Evolutionary conservation across 805 yeast genomes (phyloP).

Genomic region (Saccharomycopsis sp.): DNA sequence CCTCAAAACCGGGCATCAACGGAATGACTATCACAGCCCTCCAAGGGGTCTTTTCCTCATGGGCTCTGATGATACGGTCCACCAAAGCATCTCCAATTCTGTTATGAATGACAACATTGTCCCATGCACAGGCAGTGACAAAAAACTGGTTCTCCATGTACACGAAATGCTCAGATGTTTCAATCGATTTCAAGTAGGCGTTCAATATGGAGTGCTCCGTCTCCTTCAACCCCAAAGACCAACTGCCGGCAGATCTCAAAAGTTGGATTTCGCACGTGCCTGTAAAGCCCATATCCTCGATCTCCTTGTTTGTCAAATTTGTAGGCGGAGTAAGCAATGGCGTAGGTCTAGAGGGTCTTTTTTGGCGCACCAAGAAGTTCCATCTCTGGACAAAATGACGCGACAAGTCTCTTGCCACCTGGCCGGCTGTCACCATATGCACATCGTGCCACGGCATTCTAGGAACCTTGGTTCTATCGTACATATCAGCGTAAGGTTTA

Average conservation of each 20-base stretch:
- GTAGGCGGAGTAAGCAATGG: slow-evolving; percentile 91
- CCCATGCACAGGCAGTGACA: slow-evolving; percentile 79
- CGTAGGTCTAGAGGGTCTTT: slow-evolving; percentile 89
- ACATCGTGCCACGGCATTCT: slow-evolving; percentile 99
- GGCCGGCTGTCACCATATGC: slow-evolving; percentile 92
- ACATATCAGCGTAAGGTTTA: slow-evolving; percentile 86
- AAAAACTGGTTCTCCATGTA: slow-evolving; percentile 96
- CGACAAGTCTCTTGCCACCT: slow-evolving; percentile 85
- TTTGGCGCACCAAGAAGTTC: slow-evolving; percentile 89
- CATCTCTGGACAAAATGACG: slow-evolving; percentile 96
- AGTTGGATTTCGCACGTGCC: slow-evolving; percentile 93
- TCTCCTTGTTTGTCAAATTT: slow-evolving; percentile 70
- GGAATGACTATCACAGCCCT: slow-evolving; percentile 89
- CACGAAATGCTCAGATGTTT: slow-evolving; percentile 84
- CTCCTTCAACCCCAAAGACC: slow-evolving; percentile 88
- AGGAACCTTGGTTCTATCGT: slow-evolving; percentile 72
- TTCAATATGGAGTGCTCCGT: slow-evolving; percentile 87
- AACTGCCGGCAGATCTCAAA: slow-evolving; percentile 79
- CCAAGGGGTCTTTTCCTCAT: slow-evolving; percentile 72
- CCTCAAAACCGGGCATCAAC: slow-evolving; percentile 94
- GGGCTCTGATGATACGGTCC: slow-evolving; percentile 90
- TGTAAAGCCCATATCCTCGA: slow-evolving; percentile 45
- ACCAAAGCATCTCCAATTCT: slow-evolving; percentile 94
- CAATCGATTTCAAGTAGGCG: slow-evolving; percentile 86
- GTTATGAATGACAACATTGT: slow-evolving; percentile 78